Evolutionary conservation across 371 early-diverging fungal genomes (phyloP).

Genomic region (Dichotomocladium elegans): DNA sequence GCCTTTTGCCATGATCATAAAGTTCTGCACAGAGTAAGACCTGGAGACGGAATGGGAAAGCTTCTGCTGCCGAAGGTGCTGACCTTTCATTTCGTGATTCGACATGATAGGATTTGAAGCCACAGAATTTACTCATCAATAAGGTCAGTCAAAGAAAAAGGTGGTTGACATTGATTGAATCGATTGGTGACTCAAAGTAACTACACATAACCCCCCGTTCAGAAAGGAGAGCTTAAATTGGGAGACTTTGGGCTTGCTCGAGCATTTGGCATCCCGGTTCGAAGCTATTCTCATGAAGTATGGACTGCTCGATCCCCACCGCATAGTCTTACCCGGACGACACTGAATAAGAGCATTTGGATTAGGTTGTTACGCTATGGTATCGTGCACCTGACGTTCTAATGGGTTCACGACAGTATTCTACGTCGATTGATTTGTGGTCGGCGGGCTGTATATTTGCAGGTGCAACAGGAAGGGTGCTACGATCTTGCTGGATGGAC

Average conservation of each 20-base stretch:
- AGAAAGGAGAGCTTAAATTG: slow-evolving; percentile 88
- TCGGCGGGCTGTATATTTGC: slow-evolving; percentile 97
- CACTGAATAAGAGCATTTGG: too few species aligned
- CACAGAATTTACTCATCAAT: slow-evolving; percentile 77
- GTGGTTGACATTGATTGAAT: background rate
- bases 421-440: slow-evolving; percentile 99
- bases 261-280: slow-evolving; percentile 95
- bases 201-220: too few species aligned
- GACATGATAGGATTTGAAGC: slow-evolving; percentile 77
- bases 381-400: slow-evolving; percentile 99
- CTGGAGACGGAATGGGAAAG: background rate
- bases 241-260: slow-evolving; percentile 98
- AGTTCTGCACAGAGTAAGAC: slow-evolving; percentile 73
- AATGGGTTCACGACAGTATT: slow-evolving; percentile 96
- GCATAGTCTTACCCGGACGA: too few species aligned
- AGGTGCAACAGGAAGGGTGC: slow-evolving; percentile 33
- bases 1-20: slow-evolving; percentile 77
- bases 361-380: slow-evolving; percentile 85
- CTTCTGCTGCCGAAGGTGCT: background rate
- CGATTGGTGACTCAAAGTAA: background rate
- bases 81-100: too few species aligned
- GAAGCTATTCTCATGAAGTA: slow-evolving; percentile 98
- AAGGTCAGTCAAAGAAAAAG: slow-evolving; percentile 32
- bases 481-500: background rate
- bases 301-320: slow-evolving; percentile 5